Evolutionary conservation across 2,329 filamentous ascomycete species (phyloP).

Genomic region (Polychaeton citri): DNA sequence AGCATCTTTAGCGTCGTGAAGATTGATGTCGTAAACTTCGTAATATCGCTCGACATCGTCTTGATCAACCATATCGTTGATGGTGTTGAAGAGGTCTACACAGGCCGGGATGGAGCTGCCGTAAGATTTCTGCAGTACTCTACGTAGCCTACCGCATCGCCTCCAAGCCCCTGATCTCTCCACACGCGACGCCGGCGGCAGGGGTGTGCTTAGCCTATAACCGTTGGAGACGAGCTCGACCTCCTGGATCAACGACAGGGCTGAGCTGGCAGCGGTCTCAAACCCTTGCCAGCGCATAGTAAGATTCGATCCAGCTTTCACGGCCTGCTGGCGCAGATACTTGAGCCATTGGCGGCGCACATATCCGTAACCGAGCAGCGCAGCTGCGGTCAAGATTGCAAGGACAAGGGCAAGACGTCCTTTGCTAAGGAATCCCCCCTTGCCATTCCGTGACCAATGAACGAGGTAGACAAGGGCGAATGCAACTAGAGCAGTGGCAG

Average conservation of each 20-base stretch:
- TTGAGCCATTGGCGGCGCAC: slow-evolving; percentile 70
- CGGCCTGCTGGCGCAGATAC: slow-evolving; percentile 60
- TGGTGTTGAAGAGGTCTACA: slow-evolving; percentile 51
- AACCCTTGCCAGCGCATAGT: slow-evolving; percentile 67
- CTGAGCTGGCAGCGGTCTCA: slow-evolving; percentile 62
- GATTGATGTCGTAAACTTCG: slow-evolving; percentile 46
- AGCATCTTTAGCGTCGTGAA: slow-evolving; percentile 33
- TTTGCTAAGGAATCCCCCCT: slow-evolving; percentile 41
- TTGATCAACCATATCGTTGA: slow-evolving; percentile 64
- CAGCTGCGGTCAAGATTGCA: slow-evolving; percentile 39
- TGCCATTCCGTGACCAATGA: slow-evolving; percentile 51
- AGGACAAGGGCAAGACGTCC: slow-evolving; percentile 36
- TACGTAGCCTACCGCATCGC: slow-evolving; percentile 68
- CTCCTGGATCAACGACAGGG: slow-evolving; percentile 75
- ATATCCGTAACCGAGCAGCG: slow-evolving; percentile 54
- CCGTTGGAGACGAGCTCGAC: slow-evolving; percentile 90
- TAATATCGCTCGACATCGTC: slow-evolving; percentile 83
- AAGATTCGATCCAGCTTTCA: slow-evolving; percentile 55
- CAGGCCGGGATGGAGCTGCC: slow-evolving; percentile 58
- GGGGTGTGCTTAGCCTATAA: slow-evolving; percentile 74
- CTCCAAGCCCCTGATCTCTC: slow-evolving; percentile 61
- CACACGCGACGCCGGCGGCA: slow-evolving; percentile 83
- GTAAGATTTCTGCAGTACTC: slow-evolving; percentile 58
- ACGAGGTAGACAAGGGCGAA: slow-evolving; percentile 54
- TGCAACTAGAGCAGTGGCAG: slow-evolving; percentile 49